Percentiles rank a stretch among this genome's conserved stretches.
These are phyloP conservation scores for Cichorium intybus DNA, from an alignment of 140 eudicot species.

Conservation along the genomic window DNA sequence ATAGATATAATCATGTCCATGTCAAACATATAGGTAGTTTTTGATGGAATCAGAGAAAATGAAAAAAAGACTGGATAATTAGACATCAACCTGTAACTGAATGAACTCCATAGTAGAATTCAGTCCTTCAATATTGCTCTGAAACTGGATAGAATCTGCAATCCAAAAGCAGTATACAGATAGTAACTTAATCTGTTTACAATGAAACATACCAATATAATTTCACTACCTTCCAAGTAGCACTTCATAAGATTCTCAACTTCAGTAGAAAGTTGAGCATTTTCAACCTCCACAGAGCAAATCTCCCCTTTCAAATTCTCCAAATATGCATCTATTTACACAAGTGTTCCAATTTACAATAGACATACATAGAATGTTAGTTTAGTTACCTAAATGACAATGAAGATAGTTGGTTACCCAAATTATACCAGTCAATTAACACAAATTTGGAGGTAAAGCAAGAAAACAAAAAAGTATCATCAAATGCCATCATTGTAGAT, in stretches of 20 bases:
- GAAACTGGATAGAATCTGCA: conserved; percentile 54
- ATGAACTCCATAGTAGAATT: conserved; percentile 39
- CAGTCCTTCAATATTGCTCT: conserved; percentile 48
- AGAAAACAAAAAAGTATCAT: background rate
- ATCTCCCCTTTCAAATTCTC: conserved; percentile 46
- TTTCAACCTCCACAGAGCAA: conserved; percentile 46
- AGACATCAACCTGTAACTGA: conserved; percentile 41
- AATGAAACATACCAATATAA: background rate
- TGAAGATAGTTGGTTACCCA: background rate
- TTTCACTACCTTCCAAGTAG: conserved; percentile 49
- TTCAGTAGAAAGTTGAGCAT: conserved; percentile 35
- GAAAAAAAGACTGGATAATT: too few relatives aligned
- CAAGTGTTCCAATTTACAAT: conserved; percentile 9
- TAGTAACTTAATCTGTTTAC: background rate
- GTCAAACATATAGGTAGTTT: background rate
- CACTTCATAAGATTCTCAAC: conserved; percentile 41
- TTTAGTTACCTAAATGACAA: background rate
- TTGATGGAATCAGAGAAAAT: too few relatives aligned
- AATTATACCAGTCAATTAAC: background rate
- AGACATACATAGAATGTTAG: background rate
- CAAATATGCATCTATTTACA: conserved; percentile 44
- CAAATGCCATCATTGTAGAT: background rate
- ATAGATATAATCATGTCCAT: conserved; percentile 4
- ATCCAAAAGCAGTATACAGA: background rate
- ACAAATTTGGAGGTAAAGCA: background rate